phyloP scores from a whole-genome alignment of 2,329 filamentous ascomycete genomes.

The Bipolaris gigantea region DNA sequence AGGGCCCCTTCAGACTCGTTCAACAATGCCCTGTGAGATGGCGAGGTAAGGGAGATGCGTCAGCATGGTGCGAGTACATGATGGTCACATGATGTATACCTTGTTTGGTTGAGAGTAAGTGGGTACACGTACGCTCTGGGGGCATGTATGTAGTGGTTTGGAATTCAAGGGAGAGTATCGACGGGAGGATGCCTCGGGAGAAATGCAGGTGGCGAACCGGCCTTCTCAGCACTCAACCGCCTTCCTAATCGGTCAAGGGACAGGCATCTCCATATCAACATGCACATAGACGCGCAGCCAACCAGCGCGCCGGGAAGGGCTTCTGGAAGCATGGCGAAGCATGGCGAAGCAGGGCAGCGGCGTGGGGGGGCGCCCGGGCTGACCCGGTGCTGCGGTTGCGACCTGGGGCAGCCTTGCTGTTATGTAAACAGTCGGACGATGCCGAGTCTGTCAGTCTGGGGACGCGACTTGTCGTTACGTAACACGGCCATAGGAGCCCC shows the following conservation, averaged over 20 bases:
- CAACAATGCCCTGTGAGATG: conserved; percentile 6
- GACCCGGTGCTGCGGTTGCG: conserved; percentile 8
- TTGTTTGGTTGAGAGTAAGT: neutral
- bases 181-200: neutral
- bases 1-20: conserved; percentile 4
- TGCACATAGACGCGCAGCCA: no score
- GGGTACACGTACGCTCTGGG: neutral
- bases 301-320: neutral
- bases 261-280: no score
- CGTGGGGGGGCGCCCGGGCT: neutral
- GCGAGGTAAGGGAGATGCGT: conserved; percentile 2
- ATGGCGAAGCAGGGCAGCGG: neutral
- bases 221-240: neutral
- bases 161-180: neutral
- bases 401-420: conserved; percentile 11
- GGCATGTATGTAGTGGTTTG: neutral
- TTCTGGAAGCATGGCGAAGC: conserved; percentile 3
- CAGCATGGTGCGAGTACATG: neutral
- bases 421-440: conserved; percentile 2
- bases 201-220: neutral
- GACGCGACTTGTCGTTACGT: conserved; percentile 5
- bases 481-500: conserved; percentile 1
- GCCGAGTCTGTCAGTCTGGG: conserved; percentile 4
- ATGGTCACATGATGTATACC: neutral
- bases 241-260: neutral